Evolutionary conservation across 306 rosid species (phyloP), one percentile per base, ranked within the genome.

Genomic region (Macrotyloma uniflorum): DNA sequence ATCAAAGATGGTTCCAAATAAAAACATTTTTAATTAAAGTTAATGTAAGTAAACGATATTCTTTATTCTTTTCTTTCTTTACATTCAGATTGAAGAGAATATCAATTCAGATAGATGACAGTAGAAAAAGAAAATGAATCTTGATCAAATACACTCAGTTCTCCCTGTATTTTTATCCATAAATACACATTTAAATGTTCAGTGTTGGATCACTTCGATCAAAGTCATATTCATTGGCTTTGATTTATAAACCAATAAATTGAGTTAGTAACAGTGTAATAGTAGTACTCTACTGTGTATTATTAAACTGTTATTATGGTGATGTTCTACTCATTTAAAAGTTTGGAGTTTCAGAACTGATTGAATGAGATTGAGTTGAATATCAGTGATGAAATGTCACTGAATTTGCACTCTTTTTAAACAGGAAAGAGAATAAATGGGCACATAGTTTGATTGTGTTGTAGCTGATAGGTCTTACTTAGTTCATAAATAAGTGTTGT

Each of bases 241-340:
- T 69, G 13, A 18, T 57, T 49, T 55, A 33, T 1, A 50, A 58
- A 33, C 28, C 81, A 70, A 76, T 76, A 61, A n/a, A 76, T 75
- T 70, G 54, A 46, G 70, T 22, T 9, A 47, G 15, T 32, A 10
- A 32, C 2, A 18, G 2, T 72, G 66, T 7, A 2, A 14, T 26
- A 26, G 28, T 26, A n/a, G n/a, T n/a, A n/a, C n/a, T n/a, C n/a
- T n/a, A n/a, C n/a, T n/a, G n/a, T n/a, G n/a, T n/a, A n/a, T n/a
- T n/a, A 57, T 22, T 35, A 8, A 23, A 72, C 15, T 15, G 63
- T 36, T 8, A 35, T 35, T 36, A 36, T 0, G 8, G 8, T 30
- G 33, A 30, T 30, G 33, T 30, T 30, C 6, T 32, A 4, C 0
- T 8, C 2, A 8, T 0, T 9, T 2, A 7, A 8, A 36, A 36